Evolutionary conservation across 148 eudicot species (phyloP).

Genomic region (Amaranthus palmeri): DNA sequence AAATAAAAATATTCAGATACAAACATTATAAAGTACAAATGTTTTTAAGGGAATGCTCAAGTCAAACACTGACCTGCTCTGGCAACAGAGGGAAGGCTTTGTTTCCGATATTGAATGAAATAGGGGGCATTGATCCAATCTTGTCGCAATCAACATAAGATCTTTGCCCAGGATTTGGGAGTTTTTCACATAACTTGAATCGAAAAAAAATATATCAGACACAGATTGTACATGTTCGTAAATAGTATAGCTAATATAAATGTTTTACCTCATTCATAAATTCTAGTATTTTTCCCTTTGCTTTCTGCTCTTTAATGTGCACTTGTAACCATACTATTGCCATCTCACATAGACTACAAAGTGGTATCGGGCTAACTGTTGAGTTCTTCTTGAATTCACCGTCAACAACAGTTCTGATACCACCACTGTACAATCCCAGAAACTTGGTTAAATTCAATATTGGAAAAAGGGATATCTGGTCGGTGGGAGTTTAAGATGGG

Average conservation of each 20-base stretch:
- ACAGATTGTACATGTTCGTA: neutral
- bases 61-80: conserved; percentile 25
- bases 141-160: conserved; percentile 32
- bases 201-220: neutral
- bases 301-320: conserved; percentile 20
- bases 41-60: neutral
- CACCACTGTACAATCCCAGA: conserved; percentile 15
- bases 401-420: conserved; percentile 3
- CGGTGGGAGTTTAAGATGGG: too few relatives aligned
- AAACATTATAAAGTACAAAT: neutral
- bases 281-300: conserved; percentile 24
- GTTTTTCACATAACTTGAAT: conserved; percentile 40
- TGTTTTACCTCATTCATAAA: conserved; percentile 30
- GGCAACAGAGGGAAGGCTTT: conserved; percentile 38
- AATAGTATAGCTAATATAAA: neutral
- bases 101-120: conserved; percentile 37
- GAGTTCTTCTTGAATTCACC: conserved; percentile 3
- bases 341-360: conserved; percentile 40
- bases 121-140: conserved; percentile 30
- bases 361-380: conserved; percentile 9
- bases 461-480: neutral
- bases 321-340: conserved; percentile 30
- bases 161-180: conserved; percentile 36
- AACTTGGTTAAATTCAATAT: neutral
- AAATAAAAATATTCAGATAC: too few relatives aligned